Base-by-base conservation (phyloP, 768 basidiomycete genomes). In the Porphyrellus cyaneotinctus region DNA sequence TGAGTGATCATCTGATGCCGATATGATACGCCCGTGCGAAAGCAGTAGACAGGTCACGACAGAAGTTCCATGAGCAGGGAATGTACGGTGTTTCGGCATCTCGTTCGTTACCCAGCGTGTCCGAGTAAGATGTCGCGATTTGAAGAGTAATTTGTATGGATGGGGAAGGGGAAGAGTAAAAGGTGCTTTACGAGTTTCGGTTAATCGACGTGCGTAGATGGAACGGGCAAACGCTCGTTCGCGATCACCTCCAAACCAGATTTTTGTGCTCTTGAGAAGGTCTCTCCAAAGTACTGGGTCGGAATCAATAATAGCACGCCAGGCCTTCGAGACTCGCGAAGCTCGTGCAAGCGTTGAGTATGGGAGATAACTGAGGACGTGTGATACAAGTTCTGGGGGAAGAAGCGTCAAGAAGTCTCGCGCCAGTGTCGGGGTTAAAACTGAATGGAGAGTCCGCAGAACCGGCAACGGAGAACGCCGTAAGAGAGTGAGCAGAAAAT, bases 31-130 rank as follows among this genome's bases (percentile, higher is more conserved):
- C 28, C 90, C 89, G 54, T 85, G 84, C 45, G 95, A 97, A 74
- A 99, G 91, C 61, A 97, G 82, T 42, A 97, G 83, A 68, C 94
- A 97, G 37, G 95, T 99, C 66, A 99, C 93, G 56, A 97, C 95
- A 22, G 87, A 85, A 41, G 82, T 82, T 1, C 92, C 91, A 60
- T 94, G 90, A 12, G 94, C 94, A 1, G 87, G 79, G 74, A 98
- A 95, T 5, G 86, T 85, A 46, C 85, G 75, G 52, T 89, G 87
- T 58, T 82, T 87, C 14, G 86, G 90, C 52, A 83, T 77, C 23
- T 80, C 74, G 64, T 84, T 84, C 45, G 78, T 78, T 15, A 89
- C 79, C 92, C 94, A 95, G 37, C 85, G 84, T 22, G 82, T 83
- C 11, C 84, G 81, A 15, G 88, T 87, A 36, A 90, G 79, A 62